Conservation (phyloP, 164 flowering plant species). For the Dillenia suffruticosa region DNA sequence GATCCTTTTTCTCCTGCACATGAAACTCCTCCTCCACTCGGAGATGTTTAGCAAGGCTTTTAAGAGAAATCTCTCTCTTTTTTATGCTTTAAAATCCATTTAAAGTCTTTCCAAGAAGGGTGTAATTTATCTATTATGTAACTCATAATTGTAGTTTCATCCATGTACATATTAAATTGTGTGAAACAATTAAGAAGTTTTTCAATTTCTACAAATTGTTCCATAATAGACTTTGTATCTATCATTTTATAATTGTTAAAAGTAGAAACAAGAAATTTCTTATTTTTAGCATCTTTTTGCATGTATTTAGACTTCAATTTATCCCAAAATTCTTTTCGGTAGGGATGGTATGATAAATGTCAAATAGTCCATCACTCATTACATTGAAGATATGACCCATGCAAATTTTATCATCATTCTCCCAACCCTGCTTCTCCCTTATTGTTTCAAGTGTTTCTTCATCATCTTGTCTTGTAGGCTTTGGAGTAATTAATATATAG, state of each 20-base stretch:
- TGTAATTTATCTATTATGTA: slow-evolving; percentile 10
- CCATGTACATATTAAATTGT: slow-evolving; percentile 3
- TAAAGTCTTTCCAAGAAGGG: slow-evolving; percentile 6
- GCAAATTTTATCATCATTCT: neutral
- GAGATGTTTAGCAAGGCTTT: neutral
- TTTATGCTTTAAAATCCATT: neutral
- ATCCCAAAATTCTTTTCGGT: neutral
- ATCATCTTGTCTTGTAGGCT: too few relatives aligned
- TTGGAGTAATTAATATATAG: too few relatives aligned
- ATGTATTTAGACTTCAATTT: neutral
- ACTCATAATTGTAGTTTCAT: neutral
- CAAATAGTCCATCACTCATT: neutral
- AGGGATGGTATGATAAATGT: neutral
- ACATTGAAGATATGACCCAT: slow-evolving; percentile 7
- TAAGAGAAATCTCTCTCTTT: neutral
- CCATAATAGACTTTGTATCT: neutral
- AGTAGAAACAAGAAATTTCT: neutral
- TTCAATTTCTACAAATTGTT: neutral
- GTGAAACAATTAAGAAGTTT: neutral
- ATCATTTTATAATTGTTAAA: neutral
- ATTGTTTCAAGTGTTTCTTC: too few relatives aligned
- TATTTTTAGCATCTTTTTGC: neutral
- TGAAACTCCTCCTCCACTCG: neutral
- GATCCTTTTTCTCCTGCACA: neutral
- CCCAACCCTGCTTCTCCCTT: neutral